phyloP scores from a whole-genome alignment of 352 stramenopile genomes.

The Phytophthora constricta region DNA sequence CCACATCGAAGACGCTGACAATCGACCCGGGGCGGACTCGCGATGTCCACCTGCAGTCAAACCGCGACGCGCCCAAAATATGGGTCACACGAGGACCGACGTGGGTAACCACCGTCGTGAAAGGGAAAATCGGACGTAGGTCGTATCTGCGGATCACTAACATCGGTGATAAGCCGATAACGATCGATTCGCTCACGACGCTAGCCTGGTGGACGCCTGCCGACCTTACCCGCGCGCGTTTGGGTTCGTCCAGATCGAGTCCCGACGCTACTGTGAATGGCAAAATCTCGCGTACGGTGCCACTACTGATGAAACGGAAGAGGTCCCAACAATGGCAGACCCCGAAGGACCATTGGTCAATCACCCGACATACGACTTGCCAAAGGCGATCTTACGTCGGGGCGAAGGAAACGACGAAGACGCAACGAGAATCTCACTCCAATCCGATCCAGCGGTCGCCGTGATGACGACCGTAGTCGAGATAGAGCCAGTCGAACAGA shows the following conservation, averaged over 20 bases:
- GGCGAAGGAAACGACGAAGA: background rate
- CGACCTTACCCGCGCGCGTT: conserved; percentile 2
- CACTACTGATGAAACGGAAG: background rate
- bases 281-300: conserved; percentile 6
- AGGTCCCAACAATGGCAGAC: background rate
- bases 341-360: background rate
- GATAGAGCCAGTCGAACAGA: no score
- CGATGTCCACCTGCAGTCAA: background rate
- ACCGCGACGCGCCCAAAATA: background rate
- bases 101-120: conserved; percentile 2
- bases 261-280: conserved; percentile 10
- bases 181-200: background rate
- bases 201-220: conserved; percentile 1
- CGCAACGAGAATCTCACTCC: no score
- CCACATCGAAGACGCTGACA: background rate
- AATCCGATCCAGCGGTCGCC: no score
- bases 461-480: no score
- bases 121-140: background rate
- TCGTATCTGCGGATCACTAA: conserved; percentile 14
- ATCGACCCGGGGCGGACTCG: background rate
- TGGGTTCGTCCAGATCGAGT: conserved; percentile 8
- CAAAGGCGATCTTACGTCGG: background rate
- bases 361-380: background rate
- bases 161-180: background rate
- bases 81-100: conserved; percentile 4